Evolutionary conservation across 352 stramenopile species (phyloP), one percentile per base, ranked within the genome.

Genomic region (Elongisporangium anandrum): DNA sequence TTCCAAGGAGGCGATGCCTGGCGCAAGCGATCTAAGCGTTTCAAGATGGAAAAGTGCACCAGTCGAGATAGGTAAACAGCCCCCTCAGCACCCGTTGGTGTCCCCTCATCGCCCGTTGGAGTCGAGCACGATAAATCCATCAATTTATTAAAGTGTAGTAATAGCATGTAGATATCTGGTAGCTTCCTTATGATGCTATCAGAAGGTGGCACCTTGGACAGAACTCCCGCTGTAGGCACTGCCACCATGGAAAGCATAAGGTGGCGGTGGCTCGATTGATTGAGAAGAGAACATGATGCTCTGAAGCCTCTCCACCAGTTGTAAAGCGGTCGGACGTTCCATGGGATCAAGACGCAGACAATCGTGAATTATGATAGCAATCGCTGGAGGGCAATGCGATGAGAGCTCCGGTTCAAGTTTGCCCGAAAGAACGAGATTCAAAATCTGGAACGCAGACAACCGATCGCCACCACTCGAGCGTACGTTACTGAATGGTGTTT

Each of bases 381-480:
- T 60, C 12, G 64, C 53, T 15, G 47, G 39, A 2, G 75, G 75
- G 54, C 75, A 85, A 12, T 59, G 57, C 15, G 52, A 16, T 13
- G 68, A 81, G n/a, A 73, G 48, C 23, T 63, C 52, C 0, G 68
- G 68, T 22, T 66, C 67, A 39, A 79, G 53, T 15, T 69, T 58
- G 16, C 65, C 70, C 2, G 63, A 38, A 56, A 74, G 69, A n/a
- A 76, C 68, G 39, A 74, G 62, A 45, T 76, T 79, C 38, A 79
- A 48, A 21, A 79, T 68, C 52, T 79, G 68, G 24, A 76, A 70
- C 7, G 70, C 68, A 54, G 76, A 76, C 15, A 79, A 66, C 52
- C 58, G 67, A 15, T 64, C 64, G 16, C 68, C 70, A 2, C 65
- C 54, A 1, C 67, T 53, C 2, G 64, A 66, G 24, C 54, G 39